Base-by-base conservation (phyloP, 2,329 filamentous ascomycete genomes). In the Fusarium nelsonii region DNA sequence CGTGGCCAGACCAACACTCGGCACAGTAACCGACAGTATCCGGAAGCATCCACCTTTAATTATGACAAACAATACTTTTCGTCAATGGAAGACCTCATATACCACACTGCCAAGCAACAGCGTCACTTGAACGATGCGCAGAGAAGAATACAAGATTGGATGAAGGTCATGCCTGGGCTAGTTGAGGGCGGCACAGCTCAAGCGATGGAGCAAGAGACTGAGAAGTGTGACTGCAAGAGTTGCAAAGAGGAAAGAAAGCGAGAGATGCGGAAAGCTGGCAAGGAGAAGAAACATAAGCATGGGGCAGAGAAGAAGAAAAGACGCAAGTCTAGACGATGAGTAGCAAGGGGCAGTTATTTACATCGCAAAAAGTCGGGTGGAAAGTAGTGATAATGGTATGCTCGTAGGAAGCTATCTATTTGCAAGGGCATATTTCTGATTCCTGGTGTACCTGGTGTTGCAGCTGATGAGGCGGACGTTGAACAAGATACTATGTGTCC, bases 131-230 rank as follows among this genome's bases (percentile, higher is more conserved):
- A 58, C 16, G 65, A 72, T 30, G 56, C 70, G 6, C 49, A 65
- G 36, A 63, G 40, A 39, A 56, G 58, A 30, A 46, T 70, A 16
- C 40, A 51, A 26, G 69, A 70, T 43, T 71, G 69, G 69, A 37
- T 57, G 9, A 58, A 51, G n/a, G 45, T 61, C 11, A 64, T 71
- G 61, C 57, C 53, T 5, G 52, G 58, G 23, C 43, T 71, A 33
- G 36, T 55, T 7, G 41, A 36, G 5, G 39, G 34, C 10, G 40
- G 26, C 11, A 16, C 6, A 18, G 14, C 16, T 16, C n/a, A 20
- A 43, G n/a, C 8, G 18, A 14, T 9, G 8, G 11, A 37, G 6
- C 28, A 15, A n/a, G 28, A 44, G 18, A 26, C 30, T 11, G 43
- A 43, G 34, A 33, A 23, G 7, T 18, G 26, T n/a, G 28, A 16